Conservation (phyloP, 257 asterid genomes). For the Euphrasia confusa region DNA sequence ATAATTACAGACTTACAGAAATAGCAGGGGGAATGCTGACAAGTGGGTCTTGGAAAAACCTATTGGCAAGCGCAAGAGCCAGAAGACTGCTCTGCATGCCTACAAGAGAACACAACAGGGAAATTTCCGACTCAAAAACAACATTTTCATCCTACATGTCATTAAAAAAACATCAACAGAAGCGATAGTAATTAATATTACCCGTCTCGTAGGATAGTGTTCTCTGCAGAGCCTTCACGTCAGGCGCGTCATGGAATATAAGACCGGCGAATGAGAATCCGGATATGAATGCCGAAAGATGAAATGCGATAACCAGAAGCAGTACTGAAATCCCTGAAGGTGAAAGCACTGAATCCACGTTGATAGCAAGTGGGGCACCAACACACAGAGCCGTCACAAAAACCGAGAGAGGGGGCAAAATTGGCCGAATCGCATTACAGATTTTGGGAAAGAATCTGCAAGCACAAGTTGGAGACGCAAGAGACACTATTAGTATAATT, state of each 20-base stretch:
- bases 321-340: constrained; percentile 78
- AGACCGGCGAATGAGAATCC: constrained; percentile 67
- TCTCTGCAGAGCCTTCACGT: constrained; percentile 83
- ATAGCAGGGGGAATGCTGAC: constrained; percentile 94
- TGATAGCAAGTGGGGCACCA: constrained; percentile 85
- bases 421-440: constrained; percentile 56
- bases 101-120: constrained; percentile 18
- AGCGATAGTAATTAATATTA: constrained; percentile 12
- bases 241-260: constrained; percentile 51
- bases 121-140: constrained; percentile 16
- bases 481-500: constrained; percentile 4
- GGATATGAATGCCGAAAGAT: constrained; percentile 65
- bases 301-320: constrained; percentile 75
- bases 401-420: constrained; percentile 67
- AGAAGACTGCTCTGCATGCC: constrained; percentile 99
- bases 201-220: constrained; percentile 96
- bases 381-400: constrained; percentile 59
- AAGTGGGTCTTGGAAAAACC: constrained; percentile 82
- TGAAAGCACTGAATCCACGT: constrained; percentile 59
- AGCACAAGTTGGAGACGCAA: constrained; percentile 24
- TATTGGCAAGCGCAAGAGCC: constrained; percentile 94
- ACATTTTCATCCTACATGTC: constrained; percentile 9
- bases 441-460: constrained; percentile 74
- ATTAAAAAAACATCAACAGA: neutral
- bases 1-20: constrained; percentile 27